Percentiles rank a stretch among this genome's conserved stretches.
Evolutionary conservation across 331 rosid genomes (phyloP).

Genomic region (Dryas integrifolia): DNA sequence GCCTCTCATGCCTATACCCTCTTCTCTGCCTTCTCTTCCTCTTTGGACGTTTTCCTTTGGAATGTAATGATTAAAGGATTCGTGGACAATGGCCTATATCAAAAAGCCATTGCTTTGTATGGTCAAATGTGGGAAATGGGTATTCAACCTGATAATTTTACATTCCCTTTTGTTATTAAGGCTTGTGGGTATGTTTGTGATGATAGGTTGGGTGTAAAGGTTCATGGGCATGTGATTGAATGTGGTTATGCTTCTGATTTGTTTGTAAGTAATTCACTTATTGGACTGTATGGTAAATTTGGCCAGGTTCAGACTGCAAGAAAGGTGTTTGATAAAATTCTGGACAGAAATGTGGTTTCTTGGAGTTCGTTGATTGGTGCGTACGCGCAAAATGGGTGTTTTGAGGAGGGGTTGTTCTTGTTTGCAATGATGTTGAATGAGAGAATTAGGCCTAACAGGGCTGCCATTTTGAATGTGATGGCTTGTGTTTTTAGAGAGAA

Average conservation of each 20-base stretch:
- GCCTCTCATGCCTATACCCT: slow-evolving; percentile 35
- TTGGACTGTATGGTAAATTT: slow-evolving; percentile 46
- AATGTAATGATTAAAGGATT: slow-evolving; percentile 46
- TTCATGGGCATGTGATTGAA: slow-evolving; percentile 29
- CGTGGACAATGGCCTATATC: slow-evolving; percentile 33
- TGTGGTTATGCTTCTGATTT: slow-evolving; percentile 26
- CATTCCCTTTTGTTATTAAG: slow-evolving; percentile 46
- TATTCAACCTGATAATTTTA: slow-evolving; percentile 34
- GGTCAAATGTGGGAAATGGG: slow-evolving; percentile 30
- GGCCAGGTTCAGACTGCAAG: slow-evolving; percentile 33
- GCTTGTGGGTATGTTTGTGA: slow-evolving; percentile 31
- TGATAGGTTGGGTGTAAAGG: slow-evolving; percentile 21
- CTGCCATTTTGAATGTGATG: slow-evolving; percentile 39
- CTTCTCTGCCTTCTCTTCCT: slow-evolving; percentile 29
- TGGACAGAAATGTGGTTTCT: slow-evolving; percentile 34
- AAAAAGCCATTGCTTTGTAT: slow-evolving; percentile 29
- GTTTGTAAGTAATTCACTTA: slow-evolving; percentile 43
- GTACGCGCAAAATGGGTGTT: slow-evolving; percentile 31
- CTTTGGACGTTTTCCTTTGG: slow-evolving; percentile 35
- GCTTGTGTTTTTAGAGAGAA: slow-evolving; percentile 31
- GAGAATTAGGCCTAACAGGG: slow-evolving; percentile 33
- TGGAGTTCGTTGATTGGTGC: slow-evolving; percentile 56
- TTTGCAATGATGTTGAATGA: slow-evolving; percentile 34
- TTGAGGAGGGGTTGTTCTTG: slow-evolving; percentile 25
- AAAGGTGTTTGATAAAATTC: slow-evolving; percentile 39